phyloP scores from a whole-genome alignment of 345 rosid genomes.

The Hibiscus syriacus region DNA sequence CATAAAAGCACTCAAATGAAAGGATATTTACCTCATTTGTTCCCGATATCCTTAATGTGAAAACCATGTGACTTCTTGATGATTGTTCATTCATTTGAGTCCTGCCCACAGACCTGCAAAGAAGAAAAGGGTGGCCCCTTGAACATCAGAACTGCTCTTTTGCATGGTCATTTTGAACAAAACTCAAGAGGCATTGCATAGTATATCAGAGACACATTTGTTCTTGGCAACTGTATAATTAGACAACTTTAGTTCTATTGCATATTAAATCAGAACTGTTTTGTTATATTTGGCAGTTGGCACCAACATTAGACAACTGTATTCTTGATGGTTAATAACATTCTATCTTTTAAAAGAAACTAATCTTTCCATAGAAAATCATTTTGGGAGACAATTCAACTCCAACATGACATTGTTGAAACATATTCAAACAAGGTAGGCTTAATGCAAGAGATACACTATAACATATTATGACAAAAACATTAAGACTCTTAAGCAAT shows the following conservation, averaged over 20 bases:
- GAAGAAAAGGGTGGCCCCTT: background rate
- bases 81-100: constrained; percentile 87
- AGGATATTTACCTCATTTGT: constrained; percentile 59
- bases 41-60: constrained; percentile 77
- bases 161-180: background rate
- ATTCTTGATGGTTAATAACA: background rate
- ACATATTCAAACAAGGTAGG: background rate
- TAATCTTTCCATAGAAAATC: background rate
- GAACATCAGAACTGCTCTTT: background rate
- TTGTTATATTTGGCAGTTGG: too few relatives aligned
- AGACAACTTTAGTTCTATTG: too few relatives aligned
- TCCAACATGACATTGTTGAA: background rate
- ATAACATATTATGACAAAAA: background rate
- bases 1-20: background rate
- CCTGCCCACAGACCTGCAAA: constrained; percentile 74
- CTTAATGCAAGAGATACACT: background rate
- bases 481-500: background rate
- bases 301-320: background rate
- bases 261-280: too few relatives aligned
- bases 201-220: background rate
- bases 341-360: background rate
- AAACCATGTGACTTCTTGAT: constrained; percentile 79
- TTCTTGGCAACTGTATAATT: background rate
- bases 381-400: background rate
- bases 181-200: background rate